Evolutionary conservation across 2,329 filamentous ascomycete genomes (phyloP).

Genomic region (Pezicula rhizophila): DNA sequence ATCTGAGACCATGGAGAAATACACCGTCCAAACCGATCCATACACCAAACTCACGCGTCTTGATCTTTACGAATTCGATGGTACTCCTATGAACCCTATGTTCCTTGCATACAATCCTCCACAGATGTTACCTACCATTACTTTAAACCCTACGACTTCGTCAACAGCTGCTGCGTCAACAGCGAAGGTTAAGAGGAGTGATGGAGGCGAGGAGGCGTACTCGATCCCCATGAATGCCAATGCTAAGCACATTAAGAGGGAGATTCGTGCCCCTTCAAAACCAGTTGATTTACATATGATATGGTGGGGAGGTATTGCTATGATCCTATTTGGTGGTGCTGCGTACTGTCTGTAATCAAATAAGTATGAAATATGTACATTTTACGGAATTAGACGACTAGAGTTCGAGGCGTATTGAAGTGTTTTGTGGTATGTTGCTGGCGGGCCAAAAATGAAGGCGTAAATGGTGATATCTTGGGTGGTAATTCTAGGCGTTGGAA

Average conservation of each 20-base stretch:
- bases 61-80: slow-evolving; percentile 58
- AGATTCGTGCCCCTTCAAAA: slow-evolving; percentile 12
- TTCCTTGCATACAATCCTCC: slow-evolving; percentile 59
- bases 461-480: background rate
- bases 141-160: slow-evolving; percentile 49
- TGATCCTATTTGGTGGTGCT: slow-evolving; percentile 27
- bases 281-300: slow-evolving; percentile 23
- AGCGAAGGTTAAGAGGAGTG: slow-evolving; percentile 29
- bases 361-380: background rate
- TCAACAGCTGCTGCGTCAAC: slow-evolving; percentile 30
- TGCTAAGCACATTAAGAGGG: slow-evolving; percentile 23
- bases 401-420: slow-evolving; percentile 11
- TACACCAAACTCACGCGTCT: slow-evolving; percentile 59
- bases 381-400: slow-evolving; percentile 3
- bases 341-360: slow-evolving; percentile 25
- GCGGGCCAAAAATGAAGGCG: background rate
- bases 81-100: slow-evolving; percentile 60
- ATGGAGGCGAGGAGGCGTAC: slow-evolving; percentile 31
- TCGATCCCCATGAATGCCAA: slow-evolving; percentile 24
- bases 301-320: slow-evolving; percentile 28
- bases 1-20: slow-evolving; percentile 50
- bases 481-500: background rate
- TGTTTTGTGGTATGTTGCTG: background rate
- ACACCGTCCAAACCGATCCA: slow-evolving; percentile 41
- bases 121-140: slow-evolving; percentile 63